Percentiles rank a stretch among this genome's conserved stretches.
Evolutionary conservation across 352 stramenopile species (phyloP).

Genomic region (Globisporangium nunn): DNA sequence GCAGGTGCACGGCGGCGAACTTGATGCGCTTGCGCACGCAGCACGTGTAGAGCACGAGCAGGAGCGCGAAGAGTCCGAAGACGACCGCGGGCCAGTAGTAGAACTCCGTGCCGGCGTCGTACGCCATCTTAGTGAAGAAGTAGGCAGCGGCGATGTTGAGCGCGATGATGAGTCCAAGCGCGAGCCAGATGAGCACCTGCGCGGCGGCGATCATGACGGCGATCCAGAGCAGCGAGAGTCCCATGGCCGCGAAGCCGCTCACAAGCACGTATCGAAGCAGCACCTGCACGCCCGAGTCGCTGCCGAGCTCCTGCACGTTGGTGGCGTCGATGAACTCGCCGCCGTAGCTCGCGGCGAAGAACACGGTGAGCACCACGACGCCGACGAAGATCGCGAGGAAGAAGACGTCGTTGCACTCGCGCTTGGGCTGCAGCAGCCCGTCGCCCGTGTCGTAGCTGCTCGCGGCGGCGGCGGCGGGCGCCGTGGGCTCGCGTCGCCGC

Average conservation of each 20-base stretch:
- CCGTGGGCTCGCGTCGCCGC: neutral
- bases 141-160: constrained; percentile 49
- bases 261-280: constrained; percentile 48
- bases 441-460: constrained; percentile 9
- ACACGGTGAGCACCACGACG: constrained; percentile 27
- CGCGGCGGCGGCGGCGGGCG: neutral
- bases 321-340: constrained; percentile 50
- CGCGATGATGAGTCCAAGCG: constrained; percentile 35
- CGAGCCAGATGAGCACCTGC: constrained; percentile 43
- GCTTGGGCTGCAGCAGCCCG: constrained; percentile 15
- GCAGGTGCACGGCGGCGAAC: constrained; percentile 89
- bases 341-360: constrained; percentile 56
- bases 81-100: constrained; percentile 68
- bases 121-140: constrained; percentile 62
- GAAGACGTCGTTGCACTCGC: constrained; percentile 72
- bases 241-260: constrained; percentile 46
- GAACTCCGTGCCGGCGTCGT: constrained; percentile 39
- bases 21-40: constrained; percentile 85
- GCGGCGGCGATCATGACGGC: constrained; percentile 50
- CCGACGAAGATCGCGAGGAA: constrained; percentile 63
- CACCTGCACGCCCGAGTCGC: constrained; percentile 44
- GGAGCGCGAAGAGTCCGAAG: constrained; percentile 43
- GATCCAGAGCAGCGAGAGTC: constrained; percentile 72
- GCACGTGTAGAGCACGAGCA: constrained; percentile 49
- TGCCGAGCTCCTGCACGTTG: constrained; percentile 26